phyloP scores from a whole-genome alignment of 164 flowering plant genomes.

The Houttuynia cordata region DNA sequence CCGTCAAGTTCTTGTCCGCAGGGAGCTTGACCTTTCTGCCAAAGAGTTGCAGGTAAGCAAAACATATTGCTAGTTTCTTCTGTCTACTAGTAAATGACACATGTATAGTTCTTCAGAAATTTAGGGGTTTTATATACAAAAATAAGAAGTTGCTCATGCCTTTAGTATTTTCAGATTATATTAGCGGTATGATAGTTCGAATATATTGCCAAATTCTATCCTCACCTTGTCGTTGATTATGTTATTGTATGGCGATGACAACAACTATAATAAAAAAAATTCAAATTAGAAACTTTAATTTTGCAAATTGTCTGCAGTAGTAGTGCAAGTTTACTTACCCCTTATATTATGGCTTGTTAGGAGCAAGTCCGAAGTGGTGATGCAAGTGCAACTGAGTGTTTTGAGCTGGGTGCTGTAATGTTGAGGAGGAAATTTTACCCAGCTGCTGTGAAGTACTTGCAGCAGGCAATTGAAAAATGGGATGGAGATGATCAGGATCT shows the following conservation, averaged over 20 bases:
- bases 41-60: constrained; percentile 74
- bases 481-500: constrained; percentile 97
- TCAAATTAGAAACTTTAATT: not conserved
- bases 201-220: no score
- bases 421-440: constrained; percentile 89
- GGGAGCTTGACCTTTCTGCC: constrained; percentile 97
- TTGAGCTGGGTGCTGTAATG: constrained; percentile 99
- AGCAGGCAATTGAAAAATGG: constrained; percentile 92
- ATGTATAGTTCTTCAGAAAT: not conserved
- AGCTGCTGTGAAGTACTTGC: constrained; percentile 79
- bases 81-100: not conserved
- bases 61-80: not conserved
- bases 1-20: constrained; percentile 87
- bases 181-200: no score
- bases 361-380: constrained; percentile 98
- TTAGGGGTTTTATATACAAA: no score
- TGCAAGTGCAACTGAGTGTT: constrained; percentile 73
- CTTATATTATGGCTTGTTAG: constrained; percentile 22
- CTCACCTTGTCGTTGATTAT: no score
- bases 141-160: no score
- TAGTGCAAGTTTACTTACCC: not conserved
- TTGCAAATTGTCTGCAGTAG: not conserved
- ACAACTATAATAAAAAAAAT: no score
- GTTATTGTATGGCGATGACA: no score
- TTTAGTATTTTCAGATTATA: no score